Evolutionary conservation across 768 basidiomycete genomes (phyloP).

Genomic region (Agaricus bisporus): DNA sequence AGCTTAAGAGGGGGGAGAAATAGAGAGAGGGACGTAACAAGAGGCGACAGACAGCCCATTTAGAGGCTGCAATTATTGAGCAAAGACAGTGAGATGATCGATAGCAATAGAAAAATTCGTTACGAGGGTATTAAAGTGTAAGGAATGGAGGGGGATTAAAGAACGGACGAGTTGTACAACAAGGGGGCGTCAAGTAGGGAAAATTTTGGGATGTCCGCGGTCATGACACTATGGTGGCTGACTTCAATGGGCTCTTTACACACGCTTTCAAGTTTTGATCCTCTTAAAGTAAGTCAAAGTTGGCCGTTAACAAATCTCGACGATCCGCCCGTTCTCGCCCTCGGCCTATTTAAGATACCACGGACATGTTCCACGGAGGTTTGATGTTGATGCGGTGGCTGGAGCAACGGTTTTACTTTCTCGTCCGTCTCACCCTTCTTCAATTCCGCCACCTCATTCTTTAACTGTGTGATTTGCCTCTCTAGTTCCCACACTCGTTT

Average conservation of each 20-base stretch:
- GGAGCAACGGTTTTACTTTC: conserved; percentile 15
- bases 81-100: neutral
- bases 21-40: neutral
- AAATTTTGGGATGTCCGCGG: neutral
- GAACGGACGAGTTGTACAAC: conserved; percentile 10
- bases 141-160: neutral
- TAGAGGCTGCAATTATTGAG: conserved; percentile 12
- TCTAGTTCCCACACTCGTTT: conserved; percentile 72
- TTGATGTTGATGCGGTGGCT: neutral
- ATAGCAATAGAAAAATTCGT: conserved; percentile 1
- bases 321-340: conserved; percentile 60
- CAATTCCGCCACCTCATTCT: conserved; percentile 58
- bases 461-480: conserved; percentile 64
- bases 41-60: conserved; percentile 9
- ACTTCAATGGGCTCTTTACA: neutral
- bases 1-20: neutral
- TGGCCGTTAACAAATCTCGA: conserved; percentile 56
- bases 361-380: conserved; percentile 10
- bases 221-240: neutral
- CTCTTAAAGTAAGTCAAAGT: conserved; percentile 18
- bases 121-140: neutral
- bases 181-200: neutral
- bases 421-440: conserved; percentile 23
- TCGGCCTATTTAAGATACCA: conserved; percentile 55
- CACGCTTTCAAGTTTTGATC: neutral